These are phyloP conservation scores for Aspergillus sclerotialis DNA, from an alignment of 2,329 filamentous ascomycete genomes.

Conservation along the genomic window DNA sequence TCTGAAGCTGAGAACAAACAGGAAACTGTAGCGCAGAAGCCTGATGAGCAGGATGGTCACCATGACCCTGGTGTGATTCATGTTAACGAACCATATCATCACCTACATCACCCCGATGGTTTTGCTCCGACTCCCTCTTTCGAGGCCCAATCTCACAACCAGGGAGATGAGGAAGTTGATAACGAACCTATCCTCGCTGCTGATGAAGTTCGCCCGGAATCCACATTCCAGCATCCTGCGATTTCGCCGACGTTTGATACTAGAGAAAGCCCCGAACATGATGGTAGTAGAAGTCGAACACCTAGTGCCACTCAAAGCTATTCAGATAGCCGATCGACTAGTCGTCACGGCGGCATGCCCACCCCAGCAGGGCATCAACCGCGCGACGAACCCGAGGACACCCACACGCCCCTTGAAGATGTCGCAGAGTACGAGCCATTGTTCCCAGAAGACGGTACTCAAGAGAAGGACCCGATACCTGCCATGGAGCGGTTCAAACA, in stretches of 20 bases:
- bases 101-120: constrained; percentile 39
- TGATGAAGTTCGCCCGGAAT: constrained; percentile 70
- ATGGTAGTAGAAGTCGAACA: constrained; percentile 44
- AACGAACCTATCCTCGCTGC: constrained; percentile 78
- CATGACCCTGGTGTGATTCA: constrained; percentile 54
- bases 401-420: constrained; percentile 68
- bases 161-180: constrained; percentile 46
- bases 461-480: constrained; percentile 47
- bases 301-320: constrained; percentile 54
- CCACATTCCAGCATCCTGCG: constrained; percentile 68
- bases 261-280: constrained; percentile 51
- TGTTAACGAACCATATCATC: constrained; percentile 59
- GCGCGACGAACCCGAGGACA: constrained; percentile 45
- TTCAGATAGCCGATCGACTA: constrained; percentile 58
- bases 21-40: constrained; percentile 5
- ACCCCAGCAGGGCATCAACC: constrained; percentile 49
- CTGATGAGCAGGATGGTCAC: not conserved
- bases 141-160: constrained; percentile 41
- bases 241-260: constrained; percentile 67
- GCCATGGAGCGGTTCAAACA: constrained; percentile 51
- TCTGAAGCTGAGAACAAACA: constrained; percentile 37
- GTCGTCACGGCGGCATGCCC: constrained; percentile 52
- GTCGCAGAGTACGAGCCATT: constrained; percentile 93
- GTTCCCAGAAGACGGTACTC: constrained; percentile 71
- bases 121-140: constrained; percentile 44